Conservation (phyloP, 352 stramenopile genomes). For the Phytophthora fragariaefolia region DNA sequence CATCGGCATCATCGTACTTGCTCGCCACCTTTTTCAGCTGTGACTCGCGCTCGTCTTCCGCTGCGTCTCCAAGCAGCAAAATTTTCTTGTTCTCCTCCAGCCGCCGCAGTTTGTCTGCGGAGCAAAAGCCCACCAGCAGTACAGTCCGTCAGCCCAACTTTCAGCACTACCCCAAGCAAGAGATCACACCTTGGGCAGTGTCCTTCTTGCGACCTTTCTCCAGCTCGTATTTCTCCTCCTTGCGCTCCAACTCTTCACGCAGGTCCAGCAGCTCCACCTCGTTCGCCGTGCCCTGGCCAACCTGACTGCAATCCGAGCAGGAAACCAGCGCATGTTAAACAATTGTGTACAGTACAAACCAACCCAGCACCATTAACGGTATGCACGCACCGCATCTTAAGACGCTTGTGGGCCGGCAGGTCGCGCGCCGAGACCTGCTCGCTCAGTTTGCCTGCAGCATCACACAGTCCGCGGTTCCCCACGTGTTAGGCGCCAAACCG, state of each 20-base stretch:
- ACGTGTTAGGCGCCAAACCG: background rate
- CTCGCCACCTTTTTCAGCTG: conserved; percentile 89
- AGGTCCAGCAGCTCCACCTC: conserved; percentile 82
- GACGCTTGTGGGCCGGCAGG: conserved; percentile 78
- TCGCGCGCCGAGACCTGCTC: conserved; percentile 85
- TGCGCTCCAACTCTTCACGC: conserved; percentile 75
- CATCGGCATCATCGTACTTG: conserved; percentile 93
- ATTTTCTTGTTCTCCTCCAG: conserved; percentile 89
- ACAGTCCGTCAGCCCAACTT: background rate
- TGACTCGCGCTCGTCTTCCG: conserved; percentile 78
- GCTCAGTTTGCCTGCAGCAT: conserved; percentile 71
- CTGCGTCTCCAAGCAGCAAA: conserved; percentile 74
- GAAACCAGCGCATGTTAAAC: too few relatives aligned
- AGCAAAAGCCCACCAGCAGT: background rate
- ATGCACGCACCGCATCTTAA: conserved; percentile 78
- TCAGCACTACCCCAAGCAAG: background rate
- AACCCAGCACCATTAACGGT: background rate
- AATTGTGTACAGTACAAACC: too few relatives aligned
- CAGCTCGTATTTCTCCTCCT: conserved; percentile 75
- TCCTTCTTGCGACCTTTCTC: conserved; percentile 81
- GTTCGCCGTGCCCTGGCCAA: conserved; percentile 82
- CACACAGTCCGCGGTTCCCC: background rate
- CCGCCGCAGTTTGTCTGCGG: conserved; percentile 70
- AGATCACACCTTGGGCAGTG: conserved; percentile 68
- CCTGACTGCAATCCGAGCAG: conserved; percentile 52